Base-by-base conservation (phyloP, 2,329 filamentous ascomycete species). In the Fusarium anguioides region DNA sequence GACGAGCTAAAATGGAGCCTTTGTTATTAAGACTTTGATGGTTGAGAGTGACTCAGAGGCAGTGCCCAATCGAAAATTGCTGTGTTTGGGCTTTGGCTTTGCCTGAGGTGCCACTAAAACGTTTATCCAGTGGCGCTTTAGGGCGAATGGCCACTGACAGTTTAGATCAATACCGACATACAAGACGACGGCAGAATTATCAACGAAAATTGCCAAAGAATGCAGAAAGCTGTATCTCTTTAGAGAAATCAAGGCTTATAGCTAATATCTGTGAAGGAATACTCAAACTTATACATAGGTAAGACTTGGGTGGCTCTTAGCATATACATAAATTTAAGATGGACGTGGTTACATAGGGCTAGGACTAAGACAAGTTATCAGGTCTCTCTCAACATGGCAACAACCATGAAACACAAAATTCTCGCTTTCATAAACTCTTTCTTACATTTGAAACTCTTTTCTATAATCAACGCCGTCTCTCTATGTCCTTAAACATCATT, bases 31-130 rank as follows among this genome's bases (percentile, higher is more conserved):
- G 55, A 59, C 46, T 54, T 57, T 68, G 51, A 55, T 67, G 51
- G 64, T 67, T 71, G 46, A 68, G 54, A 51, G 56, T 66, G 66
- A 66, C 60, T 71, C 69, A 72, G 56, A 63, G 58, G 59, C 56
- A 35, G 58, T 55, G 60, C 60, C 54, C 50, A 62, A 64, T 44
- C 36, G 35, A 63, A 64, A 54, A 47, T 35, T 60, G 35, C 36
- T 63, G 29, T 39, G 20, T 48, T 63, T 64, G 39, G 66, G 47
- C 54, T 48, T 60, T 60, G 24, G 40, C 37, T 23, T 29, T 64
- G 47, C 60, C 58, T 48, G 12, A 56, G 45, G 48, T 47, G 54
- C 47, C 60, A 44, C 55, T 69, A 56, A 41, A 66, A 57, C 33
- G 41, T 51, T 47, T 60, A 51, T 66, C 53, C 53, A 48, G 63